phyloP scores from a whole-genome alignment of 1,139 yeast genomes.

The Wickerhamomyces sp. region DNA sequence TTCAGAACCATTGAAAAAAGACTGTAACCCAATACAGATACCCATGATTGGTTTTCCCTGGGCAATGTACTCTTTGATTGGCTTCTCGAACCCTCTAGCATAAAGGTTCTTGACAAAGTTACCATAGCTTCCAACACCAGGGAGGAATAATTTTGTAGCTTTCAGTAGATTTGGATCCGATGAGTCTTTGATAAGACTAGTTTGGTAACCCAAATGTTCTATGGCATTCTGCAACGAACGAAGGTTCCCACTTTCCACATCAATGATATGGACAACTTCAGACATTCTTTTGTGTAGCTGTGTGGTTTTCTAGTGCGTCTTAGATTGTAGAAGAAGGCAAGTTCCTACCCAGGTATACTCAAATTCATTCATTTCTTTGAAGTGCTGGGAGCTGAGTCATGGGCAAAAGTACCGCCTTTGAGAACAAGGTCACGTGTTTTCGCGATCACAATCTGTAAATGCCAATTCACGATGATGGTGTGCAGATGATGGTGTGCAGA shows the following conservation, averaged over 20 bases:
- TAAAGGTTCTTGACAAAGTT: conserved; percentile 76
- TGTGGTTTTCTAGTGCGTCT: too few species aligned
- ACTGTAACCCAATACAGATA: conserved; percentile 91
- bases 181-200: conserved; percentile 43
- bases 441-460: too few species aligned
- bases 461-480: too few species aligned
- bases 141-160: conserved; percentile 61
- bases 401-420: too few species aligned
- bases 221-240: conserved; percentile 88
- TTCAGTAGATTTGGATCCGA: conserved; percentile 37
- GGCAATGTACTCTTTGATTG: conserved; percentile 57
- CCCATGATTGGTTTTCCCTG: conserved; percentile 89
- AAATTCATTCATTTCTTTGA: neutral
- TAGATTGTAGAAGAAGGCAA: too few species aligned
- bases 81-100: conserved; percentile 56
- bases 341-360: neutral
- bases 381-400: neutral
- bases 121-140: conserved; percentile 97
- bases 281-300: conserved; percentile 9
- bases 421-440: too few species aligned
- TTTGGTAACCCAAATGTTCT: conserved; percentile 65
- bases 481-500: too few species aligned
- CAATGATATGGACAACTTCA: conserved; percentile 65
- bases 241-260: conserved; percentile 92
- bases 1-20: conserved; percentile 68